Evolutionary conservation across 495 filamentous ascomycete genomes (phyloP).

Genomic region (Penicillium canescens): DNA sequence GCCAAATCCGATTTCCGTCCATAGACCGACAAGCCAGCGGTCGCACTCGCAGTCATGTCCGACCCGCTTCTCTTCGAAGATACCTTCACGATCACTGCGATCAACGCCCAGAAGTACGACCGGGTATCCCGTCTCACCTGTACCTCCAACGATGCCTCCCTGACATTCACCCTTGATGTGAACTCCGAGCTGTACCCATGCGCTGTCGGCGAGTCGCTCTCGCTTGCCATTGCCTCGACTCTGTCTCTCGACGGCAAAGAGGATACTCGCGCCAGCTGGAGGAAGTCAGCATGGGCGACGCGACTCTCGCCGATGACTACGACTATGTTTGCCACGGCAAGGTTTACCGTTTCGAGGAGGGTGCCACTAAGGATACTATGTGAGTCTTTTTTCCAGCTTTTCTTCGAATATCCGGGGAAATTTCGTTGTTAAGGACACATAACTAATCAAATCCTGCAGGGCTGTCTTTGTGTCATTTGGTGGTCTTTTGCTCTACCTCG

Average conservation of each 20-base stretch:
- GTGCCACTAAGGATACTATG: conserved; percentile 76
- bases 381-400: conserved; percentile 45
- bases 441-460: conserved; percentile 45
- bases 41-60: conserved; percentile 48
- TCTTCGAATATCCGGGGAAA: not conserved
- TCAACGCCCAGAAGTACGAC: conserved; percentile 89
- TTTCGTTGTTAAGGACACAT: not conserved
- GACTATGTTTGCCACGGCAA: conserved; percentile 99
- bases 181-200: conserved; percentile 91
- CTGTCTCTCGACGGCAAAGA: conserved; percentile 82
- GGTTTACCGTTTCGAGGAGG: conserved; percentile 96
- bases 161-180: conserved; percentile 83
- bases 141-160: conserved; percentile 66
- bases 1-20: not conserved
- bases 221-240: conserved; percentile 78
- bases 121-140: conserved; percentile 81
- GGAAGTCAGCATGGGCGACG: conserved; percentile 72
- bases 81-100: conserved; percentile 74
- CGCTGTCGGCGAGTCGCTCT: conserved; percentile 67
- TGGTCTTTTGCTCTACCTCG: conserved; percentile 82
- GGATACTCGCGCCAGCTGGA: conserved; percentile 67
- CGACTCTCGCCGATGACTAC: conserved; percentile 83
- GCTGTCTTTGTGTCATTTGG: conserved; percentile 93
- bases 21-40: not conserved
- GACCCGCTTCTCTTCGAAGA: conserved; percentile 93